These are phyloP conservation scores for Solanum sejunctum DNA, from an alignment of 257 asterid genomes.

Conservation along the genomic window DNA sequence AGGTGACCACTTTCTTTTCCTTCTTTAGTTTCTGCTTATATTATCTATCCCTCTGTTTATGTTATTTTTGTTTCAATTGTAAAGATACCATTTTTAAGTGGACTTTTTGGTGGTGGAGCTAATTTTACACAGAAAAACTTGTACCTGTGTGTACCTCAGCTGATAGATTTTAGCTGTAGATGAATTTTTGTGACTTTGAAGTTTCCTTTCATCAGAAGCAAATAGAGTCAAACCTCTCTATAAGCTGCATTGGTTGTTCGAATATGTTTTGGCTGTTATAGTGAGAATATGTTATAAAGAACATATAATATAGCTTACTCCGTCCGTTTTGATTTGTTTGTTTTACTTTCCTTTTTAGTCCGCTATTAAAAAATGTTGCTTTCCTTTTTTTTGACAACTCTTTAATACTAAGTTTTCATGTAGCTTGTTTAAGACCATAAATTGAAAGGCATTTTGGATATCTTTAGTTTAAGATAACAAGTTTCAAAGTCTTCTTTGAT, in stretches of 20 bases:
- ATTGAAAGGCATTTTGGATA: background rate
- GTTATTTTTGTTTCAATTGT: background rate
- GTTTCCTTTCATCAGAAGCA: background rate
- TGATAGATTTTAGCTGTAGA: background rate
- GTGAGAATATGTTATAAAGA: background rate
- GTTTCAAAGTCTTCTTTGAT: background rate
- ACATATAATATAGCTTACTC: background rate
- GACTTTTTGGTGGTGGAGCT: background rate
- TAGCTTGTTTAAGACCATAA: background rate
- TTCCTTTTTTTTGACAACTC: background rate
- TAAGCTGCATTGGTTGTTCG: background rate
- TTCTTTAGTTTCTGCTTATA: background rate
- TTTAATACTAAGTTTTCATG: background rate
- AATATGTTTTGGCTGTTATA: background rate
- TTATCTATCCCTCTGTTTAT: background rate
- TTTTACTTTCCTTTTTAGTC: background rate
- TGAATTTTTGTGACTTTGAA: background rate
- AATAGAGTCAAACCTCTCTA: background rate
- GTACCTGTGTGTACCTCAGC: background rate
- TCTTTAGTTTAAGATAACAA: background rate
- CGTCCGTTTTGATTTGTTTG: background rate
- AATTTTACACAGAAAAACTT: background rate
- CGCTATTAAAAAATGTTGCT: background rate
- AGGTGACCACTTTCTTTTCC: slow-evolving; percentile 14
- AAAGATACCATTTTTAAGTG: background rate